Base-by-base conservation (phyloP, 202 grass and related monocot genomes). In the Saccharum hybrid region DNA sequence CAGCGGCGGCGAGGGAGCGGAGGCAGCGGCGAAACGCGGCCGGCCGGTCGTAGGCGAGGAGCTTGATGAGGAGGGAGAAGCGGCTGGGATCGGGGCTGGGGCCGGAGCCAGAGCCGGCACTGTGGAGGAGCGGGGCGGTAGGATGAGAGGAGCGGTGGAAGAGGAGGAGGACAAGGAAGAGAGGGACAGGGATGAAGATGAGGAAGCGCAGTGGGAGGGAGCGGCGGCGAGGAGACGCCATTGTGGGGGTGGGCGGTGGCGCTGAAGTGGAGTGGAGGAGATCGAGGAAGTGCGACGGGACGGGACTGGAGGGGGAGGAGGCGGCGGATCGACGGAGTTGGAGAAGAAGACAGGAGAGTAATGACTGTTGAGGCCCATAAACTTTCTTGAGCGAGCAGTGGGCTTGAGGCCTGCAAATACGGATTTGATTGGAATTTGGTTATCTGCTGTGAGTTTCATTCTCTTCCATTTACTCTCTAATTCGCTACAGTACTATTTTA, bases 21-120 rank as follows among this genome's bases (percentile, higher is more conserved):
- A 98, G 91, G 87, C 96, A 98, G 74, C 96, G 93, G 45, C 80
- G 86, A 46, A 98, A 84, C n/a, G 96, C 67, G 6, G n/a, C 81
- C 21, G 89, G 90, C 21, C 96, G 89, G 71, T 95, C 88, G 91
- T 90, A 98, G 64, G 93, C 88, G 31, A 98, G 90, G 45, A 98
- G 85, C 73, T 98, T 94, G 82, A 95, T 84, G 76, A 92, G 42
- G 81, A 98, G 85, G 49, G 89, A 89, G 81, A 95, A 93, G 64
- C 86, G 86, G 72, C 37, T 52, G 52, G 85, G 88, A 30, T 77
- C 79, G 8, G 88, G 79, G 19, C 39, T 70, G 18, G 37, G 57
- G 64, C 7, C 78, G 4, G 77, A 38, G 22, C 33, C 45, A 10
- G 77, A 38, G 23, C 39, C 63, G 7, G 30, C 18, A 67, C 30